Percentiles rank a stretch among this genome's conserved stretches.
These are phyloP conservation scores for Mycena epipterygia DNA, from an alignment of 768 basidiomycete species.

Conservation along the genomic window DNA sequence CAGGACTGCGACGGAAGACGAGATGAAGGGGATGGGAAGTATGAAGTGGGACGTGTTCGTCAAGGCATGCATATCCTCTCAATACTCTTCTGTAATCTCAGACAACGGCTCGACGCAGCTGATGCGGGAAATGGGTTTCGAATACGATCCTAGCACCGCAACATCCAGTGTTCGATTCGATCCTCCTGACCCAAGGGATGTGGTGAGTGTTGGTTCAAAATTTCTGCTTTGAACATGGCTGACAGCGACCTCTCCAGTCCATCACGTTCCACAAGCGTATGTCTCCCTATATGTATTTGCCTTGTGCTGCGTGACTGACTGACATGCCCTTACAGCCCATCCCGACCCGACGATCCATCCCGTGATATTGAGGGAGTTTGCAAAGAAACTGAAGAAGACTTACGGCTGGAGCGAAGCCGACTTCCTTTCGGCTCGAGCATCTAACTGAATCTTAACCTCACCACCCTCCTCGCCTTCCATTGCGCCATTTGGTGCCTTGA, in stretches of 20 bases:
- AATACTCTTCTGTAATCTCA: background rate
- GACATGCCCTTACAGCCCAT: constrained; percentile 63
- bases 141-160: constrained; percentile 79
- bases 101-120: constrained; percentile 56
- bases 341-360: constrained; percentile 76
- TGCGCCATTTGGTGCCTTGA: too few species aligned
- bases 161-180: constrained; percentile 88
- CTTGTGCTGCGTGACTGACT: constrained; percentile 2
- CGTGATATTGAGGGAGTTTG: constrained; percentile 62
- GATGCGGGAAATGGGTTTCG: constrained; percentile 85
- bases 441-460: too few species aligned
- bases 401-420: constrained; percentile 78
- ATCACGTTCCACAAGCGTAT: constrained; percentile 86
- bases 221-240: background rate
- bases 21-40: constrained; percentile 65
- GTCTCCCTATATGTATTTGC: constrained; percentile 38
- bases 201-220: constrained; percentile 47
- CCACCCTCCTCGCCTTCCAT: too few species aligned
- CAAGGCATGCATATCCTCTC: constrained; percentile 45
- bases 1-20: constrained; percentile 50
- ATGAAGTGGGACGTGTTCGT: constrained; percentile 88
- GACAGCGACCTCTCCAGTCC: background rate
- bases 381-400: constrained; percentile 68
- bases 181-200: constrained; percentile 69
- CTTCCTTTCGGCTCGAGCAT: constrained; percentile 41